Evolutionary conservation across 2,329 filamentous ascomycete genomes (phyloP).

Genomic region (Aspergillus persii): DNA sequence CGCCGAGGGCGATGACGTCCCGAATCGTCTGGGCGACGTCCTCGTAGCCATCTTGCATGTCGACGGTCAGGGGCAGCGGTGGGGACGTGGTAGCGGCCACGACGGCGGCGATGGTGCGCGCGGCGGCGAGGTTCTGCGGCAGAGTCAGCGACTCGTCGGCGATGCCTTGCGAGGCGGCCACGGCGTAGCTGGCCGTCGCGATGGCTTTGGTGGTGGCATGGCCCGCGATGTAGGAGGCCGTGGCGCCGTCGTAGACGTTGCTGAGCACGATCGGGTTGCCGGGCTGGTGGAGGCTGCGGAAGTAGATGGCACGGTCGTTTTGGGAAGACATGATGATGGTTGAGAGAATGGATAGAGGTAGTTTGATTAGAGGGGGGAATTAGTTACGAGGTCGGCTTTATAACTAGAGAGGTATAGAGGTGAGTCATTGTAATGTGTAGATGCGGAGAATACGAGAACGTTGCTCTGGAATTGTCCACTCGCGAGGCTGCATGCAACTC

Average conservation of each 20-base stretch:
- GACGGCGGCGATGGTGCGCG: slow-evolving; percentile 46
- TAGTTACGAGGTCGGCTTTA: neutral
- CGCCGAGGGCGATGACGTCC: slow-evolving; percentile 50
- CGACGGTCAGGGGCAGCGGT: slow-evolving; percentile 47
- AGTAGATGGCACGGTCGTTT: slow-evolving; percentile 24
- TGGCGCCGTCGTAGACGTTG: slow-evolving; percentile 56
- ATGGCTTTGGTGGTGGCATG: slow-evolving; percentile 39
- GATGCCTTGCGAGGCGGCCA: slow-evolving; percentile 48
- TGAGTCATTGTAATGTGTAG: slow-evolving; percentile 6
- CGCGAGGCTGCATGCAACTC: neutral
- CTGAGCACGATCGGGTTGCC: slow-evolving; percentile 53
- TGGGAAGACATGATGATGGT: slow-evolving; percentile 1
- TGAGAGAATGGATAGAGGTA: neutral
- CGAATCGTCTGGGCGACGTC: slow-evolving; percentile 41
- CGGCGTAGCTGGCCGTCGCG: slow-evolving; percentile 53
- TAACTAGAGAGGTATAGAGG: neutral
- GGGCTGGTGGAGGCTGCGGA: slow-evolving; percentile 51
- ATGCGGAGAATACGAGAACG: neutral
- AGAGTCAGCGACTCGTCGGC: slow-evolving; percentile 51
- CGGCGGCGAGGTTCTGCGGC: slow-evolving; percentile 51
- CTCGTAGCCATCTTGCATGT: slow-evolving; percentile 62
- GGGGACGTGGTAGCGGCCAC: slow-evolving; percentile 18
- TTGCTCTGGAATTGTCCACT: slow-evolving; percentile 19
- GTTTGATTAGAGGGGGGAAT: neutral
- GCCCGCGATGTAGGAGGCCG: slow-evolving; percentile 47